Evolutionary conservation across 768 basidiomycete genomes (phyloP), one percentile per base, ranked within the genome.

Genomic region (Calvatia gigantea): DNA sequence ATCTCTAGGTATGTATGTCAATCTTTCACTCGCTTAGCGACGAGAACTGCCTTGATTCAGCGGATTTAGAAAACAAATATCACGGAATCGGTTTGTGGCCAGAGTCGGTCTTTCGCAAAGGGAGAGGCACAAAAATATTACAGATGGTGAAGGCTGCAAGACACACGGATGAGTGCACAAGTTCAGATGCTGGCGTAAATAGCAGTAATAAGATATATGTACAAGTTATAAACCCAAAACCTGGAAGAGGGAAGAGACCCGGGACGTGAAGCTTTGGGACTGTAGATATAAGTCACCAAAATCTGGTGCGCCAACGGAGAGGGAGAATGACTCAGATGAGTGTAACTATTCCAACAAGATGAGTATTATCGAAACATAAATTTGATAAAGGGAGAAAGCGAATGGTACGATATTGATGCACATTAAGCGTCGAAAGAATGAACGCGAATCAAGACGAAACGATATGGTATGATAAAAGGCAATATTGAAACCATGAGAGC

Each of bases 171-270:
- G 35, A n/a, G 12, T 37, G 35, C 11, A 37, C 3, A 37, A 37
- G 35, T 12, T 37, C 3, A 37, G 35, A n/a, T n/a, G 11, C 35
- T 12, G 35, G 12, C 35, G 25, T 44, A 53, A 21, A 53, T 53
- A 53, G 43, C 33, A 45, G 38, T 19, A 45, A 54, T 54, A 54
- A 54, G 52, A 44, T 54, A 54, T 42, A 53, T 31, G 44, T 33
- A 44, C 14, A 15, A 42, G 32, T 29, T 38, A 37, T 54, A 44
- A 48, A 12, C 43, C 32, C 32, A 21, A 53, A 37, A 44, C 31
- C 35, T 31, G 43, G 32, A 28, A 38, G 19, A 35, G 21, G 8
- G 23, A 35, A 45, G 43, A 35, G 37, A 45, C 43, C 52, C 52
- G 11, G 27, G 25, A 50, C 27, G 12, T 35, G 21, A 21, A 27